Percentiles rank a stretch among this genome's conserved stretches.
phyloP scores from a whole-genome alignment of 2,329 filamentous ascomycete species.

The Fusarium robinianum region DNA sequence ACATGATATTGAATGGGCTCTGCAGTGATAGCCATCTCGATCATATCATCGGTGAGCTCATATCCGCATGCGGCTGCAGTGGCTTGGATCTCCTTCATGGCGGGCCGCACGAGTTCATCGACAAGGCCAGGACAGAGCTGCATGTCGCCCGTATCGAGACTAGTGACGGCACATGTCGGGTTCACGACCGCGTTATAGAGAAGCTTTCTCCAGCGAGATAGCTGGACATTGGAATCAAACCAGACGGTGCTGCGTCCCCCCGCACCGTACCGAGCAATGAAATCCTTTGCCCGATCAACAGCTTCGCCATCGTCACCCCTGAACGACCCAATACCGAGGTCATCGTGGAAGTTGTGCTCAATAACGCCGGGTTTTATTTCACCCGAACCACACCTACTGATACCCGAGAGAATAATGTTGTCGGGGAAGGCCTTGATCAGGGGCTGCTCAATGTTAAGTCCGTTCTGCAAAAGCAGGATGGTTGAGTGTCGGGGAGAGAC shows the following conservation, averaged over 20 bases:
- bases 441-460: constrained; percentile 33
- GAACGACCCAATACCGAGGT: constrained; percentile 30
- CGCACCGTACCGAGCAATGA: constrained; percentile 29
- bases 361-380: constrained; percentile 30
- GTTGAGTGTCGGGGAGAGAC: constrained; percentile 25
- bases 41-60: constrained; percentile 26
- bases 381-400: constrained; percentile 34
- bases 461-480: constrained; percentile 34
- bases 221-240: constrained; percentile 28
- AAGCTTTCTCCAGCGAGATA: constrained; percentile 34
- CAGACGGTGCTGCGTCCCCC: constrained; percentile 25
- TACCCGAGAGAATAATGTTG: constrained; percentile 32
- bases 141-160: constrained; percentile 32
- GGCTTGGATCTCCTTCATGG: constrained; percentile 32
- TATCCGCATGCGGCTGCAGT: constrained; percentile 31
- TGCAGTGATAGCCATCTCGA: constrained; percentile 27
- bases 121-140: constrained; percentile 32
- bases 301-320: constrained; percentile 19
- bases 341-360: constrained; percentile 29
- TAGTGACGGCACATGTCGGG: constrained; percentile 28
- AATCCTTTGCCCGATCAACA: constrained; percentile 25
- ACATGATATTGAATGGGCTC: constrained; percentile 33
- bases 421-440: constrained; percentile 26
- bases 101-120: constrained; percentile 29
- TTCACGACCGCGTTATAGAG: constrained; percentile 35